These are phyloP conservation scores for Curvularia eragrostidis DNA, from an alignment of 2,329 filamentous ascomycete genomes.

Conservation along the genomic window DNA sequence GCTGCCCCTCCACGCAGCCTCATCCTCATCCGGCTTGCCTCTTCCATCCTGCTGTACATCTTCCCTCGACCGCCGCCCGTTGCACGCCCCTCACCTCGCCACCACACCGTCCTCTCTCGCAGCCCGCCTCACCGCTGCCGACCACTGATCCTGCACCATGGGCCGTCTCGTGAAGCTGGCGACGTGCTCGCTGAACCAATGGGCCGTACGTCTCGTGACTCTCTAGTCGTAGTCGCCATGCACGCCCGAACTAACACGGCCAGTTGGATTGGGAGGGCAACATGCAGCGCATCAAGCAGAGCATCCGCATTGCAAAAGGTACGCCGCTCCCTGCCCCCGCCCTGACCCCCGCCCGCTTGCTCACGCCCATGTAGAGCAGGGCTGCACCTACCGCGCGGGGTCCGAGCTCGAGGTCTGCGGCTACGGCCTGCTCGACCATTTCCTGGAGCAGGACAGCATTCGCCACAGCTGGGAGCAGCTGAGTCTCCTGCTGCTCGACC, in stretches of 20 bases:
- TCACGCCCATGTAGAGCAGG: not conserved
- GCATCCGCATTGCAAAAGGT: conserved; percentile 51
- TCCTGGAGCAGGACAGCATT: conserved; percentile 30
- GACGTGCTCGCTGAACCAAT: conserved; percentile 42
- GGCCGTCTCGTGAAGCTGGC: conserved; percentile 36
- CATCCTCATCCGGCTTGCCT: not conserved
- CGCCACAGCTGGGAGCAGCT: conserved; percentile 63
- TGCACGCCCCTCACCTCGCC: not conserved
- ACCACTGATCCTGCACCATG: conserved; percentile 11
- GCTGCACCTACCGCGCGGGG: conserved; percentile 5
- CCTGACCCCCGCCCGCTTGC: not conserved
- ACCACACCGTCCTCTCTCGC: not conserved
- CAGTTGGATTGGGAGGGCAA: conserved; percentile 60
- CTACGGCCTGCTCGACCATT: conserved; percentile 65
- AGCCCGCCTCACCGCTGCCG: not conserved
- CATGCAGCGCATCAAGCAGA: conserved; percentile 66
- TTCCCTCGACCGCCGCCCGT: not conserved
- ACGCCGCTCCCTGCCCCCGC: not conserved
- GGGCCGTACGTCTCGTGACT: conserved; percentile 18
- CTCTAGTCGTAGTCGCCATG: not conserved
- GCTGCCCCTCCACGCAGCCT: not conserved
- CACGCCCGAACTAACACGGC: not conserved
- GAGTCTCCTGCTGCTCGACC: conserved; percentile 65
- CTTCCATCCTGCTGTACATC: not conserved
- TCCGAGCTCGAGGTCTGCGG: conserved; percentile 39